Evolutionary conservation across 768 basidiomycete species (phyloP).

Genomic region (Pisolithus marmoratus): DNA sequence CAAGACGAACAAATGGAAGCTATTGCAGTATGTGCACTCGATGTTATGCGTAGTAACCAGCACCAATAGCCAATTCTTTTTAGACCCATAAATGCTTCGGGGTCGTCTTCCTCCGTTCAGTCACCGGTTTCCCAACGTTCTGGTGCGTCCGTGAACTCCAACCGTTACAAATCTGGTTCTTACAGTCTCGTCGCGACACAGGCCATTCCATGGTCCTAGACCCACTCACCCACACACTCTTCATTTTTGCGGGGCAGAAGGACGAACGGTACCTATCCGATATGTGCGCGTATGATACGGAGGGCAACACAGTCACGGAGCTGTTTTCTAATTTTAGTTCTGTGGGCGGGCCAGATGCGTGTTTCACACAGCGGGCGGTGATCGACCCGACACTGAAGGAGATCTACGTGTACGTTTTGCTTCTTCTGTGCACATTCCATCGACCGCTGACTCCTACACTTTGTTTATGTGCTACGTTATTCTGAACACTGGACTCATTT

Average conservation of each 20-base stretch:
- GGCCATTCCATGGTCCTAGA: slow-evolving; percentile 85
- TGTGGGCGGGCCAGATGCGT: slow-evolving; percentile 62
- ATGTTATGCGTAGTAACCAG: background rate
- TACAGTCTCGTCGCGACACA: slow-evolving; percentile 14
- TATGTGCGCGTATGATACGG: slow-evolving; percentile 70
- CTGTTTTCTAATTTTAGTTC: slow-evolving; percentile 57
- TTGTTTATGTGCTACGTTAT: too few species aligned
- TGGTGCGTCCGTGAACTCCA: slow-evolving; percentile 32
- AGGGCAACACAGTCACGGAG: slow-evolving; percentile 51
- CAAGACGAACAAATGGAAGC: slow-evolving; percentile 58
- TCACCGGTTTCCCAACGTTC: slow-evolving; percentile 53
- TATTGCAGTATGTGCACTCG: slow-evolving; percentile 49
- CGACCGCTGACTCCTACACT: background rate
- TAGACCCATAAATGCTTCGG: slow-evolving; percentile 17
- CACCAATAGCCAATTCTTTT: background rate
- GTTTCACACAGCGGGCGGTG: slow-evolving; percentile 70
- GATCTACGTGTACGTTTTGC: slow-evolving; percentile 60
- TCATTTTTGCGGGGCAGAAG: slow-evolving; percentile 71
- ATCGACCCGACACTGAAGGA: slow-evolving; percentile 58
- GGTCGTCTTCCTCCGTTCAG: slow-evolving; percentile 22
- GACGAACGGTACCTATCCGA: slow-evolving; percentile 65
- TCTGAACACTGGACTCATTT: too few species aligned
- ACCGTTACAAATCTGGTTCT: background rate
- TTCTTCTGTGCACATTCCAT: background rate
- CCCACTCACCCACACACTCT: slow-evolving; percentile 48